phyloP scores from a whole-genome alignment of 352 stramenopile genomes.

The Phytopythium vexans region DNA sequence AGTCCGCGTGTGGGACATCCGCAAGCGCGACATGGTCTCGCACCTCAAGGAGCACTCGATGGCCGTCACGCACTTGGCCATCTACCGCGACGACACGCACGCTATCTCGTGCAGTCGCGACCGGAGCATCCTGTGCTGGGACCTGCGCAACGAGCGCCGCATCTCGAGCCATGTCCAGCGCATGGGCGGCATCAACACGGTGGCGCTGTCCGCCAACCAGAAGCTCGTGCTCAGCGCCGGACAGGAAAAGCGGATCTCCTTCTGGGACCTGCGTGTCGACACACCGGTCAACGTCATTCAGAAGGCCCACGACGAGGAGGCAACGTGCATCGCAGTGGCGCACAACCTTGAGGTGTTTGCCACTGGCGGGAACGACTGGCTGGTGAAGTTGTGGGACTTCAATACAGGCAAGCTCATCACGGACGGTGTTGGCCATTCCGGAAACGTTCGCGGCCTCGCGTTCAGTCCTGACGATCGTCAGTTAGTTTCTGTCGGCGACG shows the following conservation, averaged over 20 bases:
- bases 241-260: conserved; percentile 91
- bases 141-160: conserved; percentile 84
- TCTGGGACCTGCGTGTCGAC: conserved; percentile 89
- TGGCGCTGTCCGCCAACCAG: conserved; percentile 86
- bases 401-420: conserved; percentile 54
- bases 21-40: conserved; percentile 85
- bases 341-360: conserved; percentile 83
- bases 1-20: conserved; percentile 92
- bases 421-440: conserved; percentile 79
- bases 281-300: conserved; percentile 77
- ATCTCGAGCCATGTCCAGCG: conserved; percentile 89
- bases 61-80: conserved; percentile 74
- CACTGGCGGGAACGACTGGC: conserved; percentile 81
- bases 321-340: conserved; percentile 86
- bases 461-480: conserved; percentile 92
- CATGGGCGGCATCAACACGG: conserved; percentile 92
- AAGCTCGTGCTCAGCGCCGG: conserved; percentile 89
- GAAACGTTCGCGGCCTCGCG: conserved; percentile 58
- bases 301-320: conserved; percentile 80
- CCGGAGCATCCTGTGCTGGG: conserved; percentile 91
- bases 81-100: conserved; percentile 90
- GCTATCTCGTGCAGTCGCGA: conserved; percentile 88
- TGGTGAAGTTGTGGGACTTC: conserved; percentile 89
- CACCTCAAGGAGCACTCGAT: conserved; percentile 93
- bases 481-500: conserved; percentile 88